Percentiles rank a stretch among this genome's conserved stretches.
These are phyloP conservation scores for Xanthoconium separans DNA, from an alignment of 1,284 basidiomycete species.

Conservation along the genomic window DNA sequence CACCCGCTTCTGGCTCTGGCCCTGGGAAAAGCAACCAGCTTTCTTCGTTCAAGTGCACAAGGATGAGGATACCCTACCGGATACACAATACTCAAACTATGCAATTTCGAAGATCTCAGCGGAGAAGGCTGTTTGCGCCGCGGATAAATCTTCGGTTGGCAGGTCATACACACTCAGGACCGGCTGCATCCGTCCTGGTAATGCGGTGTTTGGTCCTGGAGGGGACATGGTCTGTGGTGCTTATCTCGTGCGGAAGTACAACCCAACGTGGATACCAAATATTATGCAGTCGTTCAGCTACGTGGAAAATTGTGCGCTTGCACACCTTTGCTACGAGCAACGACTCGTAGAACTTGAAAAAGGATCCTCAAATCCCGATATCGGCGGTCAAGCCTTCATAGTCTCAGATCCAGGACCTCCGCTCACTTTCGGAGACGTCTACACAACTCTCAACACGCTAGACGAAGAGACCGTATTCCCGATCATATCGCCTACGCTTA, in stretches of 20 bases:
- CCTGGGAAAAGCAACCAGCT: conserved; percentile 61
- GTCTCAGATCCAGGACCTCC: conserved; percentile 63
- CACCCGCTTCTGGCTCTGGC: conserved; percentile 64
- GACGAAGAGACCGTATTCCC: conserved; percentile 54
- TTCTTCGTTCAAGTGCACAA: conserved; percentile 55
- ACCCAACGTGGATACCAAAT: conserved; percentile 60
- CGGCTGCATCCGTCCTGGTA: conserved; percentile 71
- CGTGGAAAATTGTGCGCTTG: conserved; percentile 70
- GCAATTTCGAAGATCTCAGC: conserved; percentile 57
- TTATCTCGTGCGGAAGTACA: conserved; percentile 56
- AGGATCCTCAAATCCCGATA: conserved; percentile 52
- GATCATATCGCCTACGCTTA: conserved; percentile 49
- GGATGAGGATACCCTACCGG: conserved; percentile 51
- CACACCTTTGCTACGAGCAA: conserved; percentile 69
- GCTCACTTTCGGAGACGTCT: conserved; percentile 59
- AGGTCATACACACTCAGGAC: conserved; percentile 47
- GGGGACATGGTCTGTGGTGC: conserved; percentile 66
- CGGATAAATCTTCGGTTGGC: conserved; percentile 44
- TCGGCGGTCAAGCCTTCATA: conserved; percentile 67
- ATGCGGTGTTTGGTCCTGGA: conserved; percentile 70
- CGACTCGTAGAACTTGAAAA: conserved; percentile 51
- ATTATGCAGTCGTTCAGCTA: conserved; percentile 64
- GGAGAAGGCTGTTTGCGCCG: conserved; percentile 55
- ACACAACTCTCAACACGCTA: conserved; percentile 48
- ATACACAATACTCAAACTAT: conserved; percentile 71